Conservation (phyloP, 345 rosid genomes). For the Populus euphratica region DNA sequence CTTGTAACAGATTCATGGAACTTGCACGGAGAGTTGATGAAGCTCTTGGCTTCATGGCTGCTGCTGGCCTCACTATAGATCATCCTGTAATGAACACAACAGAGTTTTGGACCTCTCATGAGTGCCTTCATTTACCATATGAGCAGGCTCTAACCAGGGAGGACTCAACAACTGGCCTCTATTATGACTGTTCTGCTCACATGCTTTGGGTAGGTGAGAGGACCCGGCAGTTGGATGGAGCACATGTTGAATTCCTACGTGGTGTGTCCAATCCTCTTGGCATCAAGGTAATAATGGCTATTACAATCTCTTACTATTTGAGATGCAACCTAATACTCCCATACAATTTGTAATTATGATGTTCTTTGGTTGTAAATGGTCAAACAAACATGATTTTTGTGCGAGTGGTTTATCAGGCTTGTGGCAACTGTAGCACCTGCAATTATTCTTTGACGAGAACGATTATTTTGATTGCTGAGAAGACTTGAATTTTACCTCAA, state of each 20-base stretch:
- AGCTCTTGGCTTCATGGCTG: slow-evolving; percentile 68
- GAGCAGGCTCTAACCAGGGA: slow-evolving; percentile 72
- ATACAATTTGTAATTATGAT: not conserved
- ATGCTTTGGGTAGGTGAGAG: slow-evolving; percentile 74
- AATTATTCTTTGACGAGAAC: too few relatives aligned
- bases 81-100: slow-evolving; percentile 60
- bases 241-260: slow-evolving; percentile 62
- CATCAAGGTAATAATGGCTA: slow-evolving; percentile 25
- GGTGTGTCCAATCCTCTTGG: slow-evolving; percentile 68
- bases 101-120: slow-evolving; percentile 68
- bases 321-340: not conserved
- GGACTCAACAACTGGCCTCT: slow-evolving; percentile 64
- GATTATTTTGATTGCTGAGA: not conserved
- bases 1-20: slow-evolving; percentile 42
- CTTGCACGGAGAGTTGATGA: slow-evolving; percentile 64
- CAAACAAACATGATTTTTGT: too few relatives aligned
- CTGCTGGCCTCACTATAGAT: slow-evolving; percentile 57
- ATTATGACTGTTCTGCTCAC: slow-evolving; percentile 69
- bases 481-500: not conserved
- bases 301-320: too few relatives aligned
- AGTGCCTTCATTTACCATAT: slow-evolving; percentile 58
- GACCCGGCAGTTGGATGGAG: slow-evolving; percentile 68
- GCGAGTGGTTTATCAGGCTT: too few relatives aligned
- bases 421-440: too few relatives aligned
- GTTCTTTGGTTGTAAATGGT: too few relatives aligned